phyloP scores from a whole-genome alignment of 2,329 filamentous ascomycete species.

The Nemania sp. region DNA sequence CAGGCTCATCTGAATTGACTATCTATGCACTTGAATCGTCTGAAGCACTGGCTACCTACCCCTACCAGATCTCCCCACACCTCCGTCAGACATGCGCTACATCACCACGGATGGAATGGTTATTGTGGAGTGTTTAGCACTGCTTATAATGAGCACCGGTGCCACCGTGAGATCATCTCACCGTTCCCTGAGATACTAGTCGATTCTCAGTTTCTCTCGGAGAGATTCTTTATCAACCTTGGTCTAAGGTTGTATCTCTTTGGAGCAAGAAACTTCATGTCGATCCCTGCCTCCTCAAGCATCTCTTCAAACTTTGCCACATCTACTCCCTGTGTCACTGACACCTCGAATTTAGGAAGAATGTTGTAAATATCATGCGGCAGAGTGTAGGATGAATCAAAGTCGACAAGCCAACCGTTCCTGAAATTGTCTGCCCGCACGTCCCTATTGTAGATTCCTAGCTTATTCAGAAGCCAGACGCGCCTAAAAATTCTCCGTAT shows the following conservation, averaged over 20 bases:
- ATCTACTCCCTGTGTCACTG: background rate
- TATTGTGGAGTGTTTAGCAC: no score
- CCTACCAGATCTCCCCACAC: no score
- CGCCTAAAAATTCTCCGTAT: background rate
- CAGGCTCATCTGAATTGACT: no score
- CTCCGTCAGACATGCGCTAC: no score
- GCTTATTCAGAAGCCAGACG: background rate
- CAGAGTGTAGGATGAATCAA: constrained; percentile 6
- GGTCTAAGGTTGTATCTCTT: background rate
- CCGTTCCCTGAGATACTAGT: background rate
- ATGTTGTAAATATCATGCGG: constrained; percentile 1
- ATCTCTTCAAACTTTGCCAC: constrained; percentile 1
- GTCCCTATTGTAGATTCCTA: constrained; percentile 9
- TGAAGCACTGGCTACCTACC: no score
- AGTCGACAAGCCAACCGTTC: constrained; percentile 14
- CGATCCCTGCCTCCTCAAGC: constrained; percentile 4
- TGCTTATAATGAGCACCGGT: no score
- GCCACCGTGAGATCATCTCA: no score
- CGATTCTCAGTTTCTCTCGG: background rate
- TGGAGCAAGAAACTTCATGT: constrained; percentile 1
- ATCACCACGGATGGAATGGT: no score
- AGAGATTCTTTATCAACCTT: background rate
- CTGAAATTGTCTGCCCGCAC: constrained; percentile 8
- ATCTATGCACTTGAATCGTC: no score
- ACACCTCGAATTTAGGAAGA: background rate